phyloP scores from a whole-genome alignment of 768 basidiomycete genomes.

The Rhodotorula sphaerocarpa region DNA sequence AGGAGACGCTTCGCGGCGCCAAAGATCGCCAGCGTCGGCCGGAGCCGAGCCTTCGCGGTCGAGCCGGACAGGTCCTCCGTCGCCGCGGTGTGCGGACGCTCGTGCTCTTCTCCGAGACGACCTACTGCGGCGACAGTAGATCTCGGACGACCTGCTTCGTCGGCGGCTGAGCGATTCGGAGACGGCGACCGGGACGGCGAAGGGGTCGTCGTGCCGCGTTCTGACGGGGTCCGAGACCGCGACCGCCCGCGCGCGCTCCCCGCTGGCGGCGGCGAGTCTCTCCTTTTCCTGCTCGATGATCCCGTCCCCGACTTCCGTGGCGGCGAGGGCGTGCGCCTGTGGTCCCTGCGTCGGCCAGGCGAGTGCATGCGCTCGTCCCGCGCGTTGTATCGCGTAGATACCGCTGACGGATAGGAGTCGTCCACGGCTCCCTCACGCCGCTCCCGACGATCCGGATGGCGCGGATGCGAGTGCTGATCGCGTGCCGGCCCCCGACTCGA shows the following conservation, averaged over 20 bases:
- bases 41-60: not conserved
- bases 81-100: not conserved
- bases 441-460: no score
- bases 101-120: no score
- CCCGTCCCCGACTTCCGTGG: no score
- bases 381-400: not conserved
- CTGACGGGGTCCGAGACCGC: slow-evolving; percentile 9
- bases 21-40: slow-evolving; percentile 19
- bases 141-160: no score
- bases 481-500: not conserved
- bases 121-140: no score
- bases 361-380: not conserved
- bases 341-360: no score
- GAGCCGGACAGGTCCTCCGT: not conserved
- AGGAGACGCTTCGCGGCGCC: slow-evolving; percentile 21
- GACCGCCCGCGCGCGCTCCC: slow-evolving; percentile 6
- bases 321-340: no score
- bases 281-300: no score
- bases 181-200: no score
- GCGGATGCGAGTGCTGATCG: not conserved
- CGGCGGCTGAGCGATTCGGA: no score
- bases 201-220: not conserved
- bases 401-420: not conserved
- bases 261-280: not conserved
- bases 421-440: no score